A percentile compares a stretch with the other conserved stretches of the same genome.
phyloP scores from a whole-genome alignment of 2,329 filamentous ascomycete genomes.

The Zalaria obscura region DNA sequence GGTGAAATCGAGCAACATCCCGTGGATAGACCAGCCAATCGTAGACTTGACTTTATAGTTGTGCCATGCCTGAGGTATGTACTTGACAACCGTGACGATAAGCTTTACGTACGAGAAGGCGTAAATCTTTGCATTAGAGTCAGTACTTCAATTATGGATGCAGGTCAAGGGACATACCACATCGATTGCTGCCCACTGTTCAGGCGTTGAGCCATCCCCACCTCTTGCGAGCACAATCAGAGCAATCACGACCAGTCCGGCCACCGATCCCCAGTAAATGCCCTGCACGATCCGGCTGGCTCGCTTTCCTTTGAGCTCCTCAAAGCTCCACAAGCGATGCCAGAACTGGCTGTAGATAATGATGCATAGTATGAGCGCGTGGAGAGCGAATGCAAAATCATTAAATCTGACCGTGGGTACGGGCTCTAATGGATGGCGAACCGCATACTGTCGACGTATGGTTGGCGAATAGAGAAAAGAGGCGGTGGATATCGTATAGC shows the following conservation, averaged over 20 bases:
- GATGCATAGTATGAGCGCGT: constrained; percentile 59
- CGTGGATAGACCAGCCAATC: constrained; percentile 49
- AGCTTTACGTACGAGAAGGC: constrained; percentile 81
- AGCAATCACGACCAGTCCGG: constrained; percentile 37
- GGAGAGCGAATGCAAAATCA: constrained; percentile 75
- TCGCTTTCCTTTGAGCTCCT: constrained; percentile 34
- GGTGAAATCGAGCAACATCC: constrained; percentile 70
- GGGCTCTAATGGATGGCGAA: constrained; percentile 56
- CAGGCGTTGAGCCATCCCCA: constrained; percentile 30
- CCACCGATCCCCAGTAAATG: constrained; percentile 54
- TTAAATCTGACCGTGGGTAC: constrained; percentile 79
- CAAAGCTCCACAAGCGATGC: constrained; percentile 61
- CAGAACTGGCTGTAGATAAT: constrained; percentile 69
- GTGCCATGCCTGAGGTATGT: constrained; percentile 69
- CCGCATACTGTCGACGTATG: constrained; percentile 71
- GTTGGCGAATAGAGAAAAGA: constrained; percentile 66
- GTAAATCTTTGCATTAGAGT: constrained; percentile 33
- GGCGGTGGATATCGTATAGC: constrained; percentile 62
- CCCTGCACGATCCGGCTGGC: constrained; percentile 50
- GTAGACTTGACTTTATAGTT: constrained; percentile 82
- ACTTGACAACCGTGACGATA: constrained; percentile 78
- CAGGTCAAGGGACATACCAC: constrained; percentile 20
- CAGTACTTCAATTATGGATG: not conserved
- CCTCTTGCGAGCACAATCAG: constrained; percentile 29
- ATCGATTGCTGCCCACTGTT: constrained; percentile 49